A percentile compares a stretch with the other conserved stretches of the same genome.
Conservation (phyloP, 1,284 basidiomycete genomes). For the Cutaneotrichosporon mucoides region DNA sequence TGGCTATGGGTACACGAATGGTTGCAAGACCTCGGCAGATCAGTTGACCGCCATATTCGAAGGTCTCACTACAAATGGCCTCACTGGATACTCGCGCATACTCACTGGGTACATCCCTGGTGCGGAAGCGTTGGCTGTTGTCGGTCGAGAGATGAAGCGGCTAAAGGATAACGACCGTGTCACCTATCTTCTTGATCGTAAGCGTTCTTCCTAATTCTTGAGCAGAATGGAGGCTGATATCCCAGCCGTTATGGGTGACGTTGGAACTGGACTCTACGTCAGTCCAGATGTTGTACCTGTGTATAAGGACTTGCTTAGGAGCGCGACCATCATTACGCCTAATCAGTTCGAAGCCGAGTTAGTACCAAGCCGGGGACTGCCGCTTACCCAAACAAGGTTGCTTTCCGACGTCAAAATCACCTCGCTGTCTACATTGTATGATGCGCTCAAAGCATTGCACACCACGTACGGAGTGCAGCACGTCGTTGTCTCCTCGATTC, state of each 20-base stretch:
- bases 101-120: slow-evolving; percentile 89
- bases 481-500: slow-evolving; percentile 86
- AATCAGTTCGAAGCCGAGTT: slow-evolving; percentile 99
- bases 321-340: slow-evolving; percentile 88
- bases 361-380: slow-evolving; percentile 30
- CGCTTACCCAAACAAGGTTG: slow-evolving; percentile 52
- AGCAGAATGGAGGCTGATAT: too few species aligned
- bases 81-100: slow-evolving; percentile 62
- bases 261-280: slow-evolving; percentile 77
- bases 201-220: slow-evolving; percentile 34
- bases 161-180: slow-evolving; percentile 54
- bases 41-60: slow-evolving; percentile 67
- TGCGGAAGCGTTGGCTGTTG: slow-evolving; percentile 68
- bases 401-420: slow-evolving; percentile 68
- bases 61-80: slow-evolving; percentile 62
- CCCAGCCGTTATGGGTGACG: slow-evolving; percentile 81
- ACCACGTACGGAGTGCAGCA: slow-evolving; percentile 68
- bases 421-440: slow-evolving; percentile 62
- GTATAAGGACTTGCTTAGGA: slow-evolving; percentile 71
- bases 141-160: slow-evolving; percentile 60
- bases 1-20: slow-evolving; percentile 71
- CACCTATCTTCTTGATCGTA: slow-evolving; percentile 86
- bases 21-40: slow-evolving; percentile 64
- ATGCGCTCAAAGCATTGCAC: slow-evolving; percentile 72
- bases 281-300: slow-evolving; percentile 80